These are phyloP conservation scores for Scedosporium boydii DNA, from an alignment of 2,329 filamentous ascomycete genomes.

Conservation along the genomic window DNA sequence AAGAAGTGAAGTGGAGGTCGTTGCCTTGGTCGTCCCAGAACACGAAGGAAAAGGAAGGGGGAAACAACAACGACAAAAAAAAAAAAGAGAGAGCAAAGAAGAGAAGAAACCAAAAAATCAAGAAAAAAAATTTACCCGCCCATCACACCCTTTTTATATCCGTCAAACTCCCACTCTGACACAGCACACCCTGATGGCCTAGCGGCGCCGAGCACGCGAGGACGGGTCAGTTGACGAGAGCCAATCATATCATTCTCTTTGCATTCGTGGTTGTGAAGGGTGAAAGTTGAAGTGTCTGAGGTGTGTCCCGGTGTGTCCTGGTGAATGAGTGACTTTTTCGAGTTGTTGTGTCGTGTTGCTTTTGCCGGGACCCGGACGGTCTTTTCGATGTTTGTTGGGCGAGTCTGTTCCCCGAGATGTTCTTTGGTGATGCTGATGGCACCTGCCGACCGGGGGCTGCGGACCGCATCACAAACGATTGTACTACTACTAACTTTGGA, in stretches of 20 bases:
- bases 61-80: background rate
- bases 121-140: background rate
- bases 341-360: background rate
- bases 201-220: background rate
- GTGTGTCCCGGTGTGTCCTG: background rate
- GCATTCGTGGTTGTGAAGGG: background rate
- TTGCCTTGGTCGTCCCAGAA: slow-evolving; percentile 35
- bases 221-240: background rate
- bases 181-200: background rate
- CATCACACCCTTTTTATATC: background rate
- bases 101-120: background rate
- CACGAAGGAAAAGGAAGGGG: slow-evolving; percentile 25
- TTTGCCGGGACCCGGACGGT: background rate
- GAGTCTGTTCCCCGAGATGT: too few species aligned
- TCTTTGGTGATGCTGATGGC: too few species aligned
- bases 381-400: background rate
- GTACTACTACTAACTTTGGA: background rate
- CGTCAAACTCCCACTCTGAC: too few species aligned
- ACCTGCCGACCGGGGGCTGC: too few species aligned
- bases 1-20: slow-evolving; percentile 15
- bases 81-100: background rate
- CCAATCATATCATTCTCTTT: background rate
- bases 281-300: background rate
- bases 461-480: too few species aligned
- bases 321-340: background rate